Base-by-base conservation (phyloP, 768 basidiomycete genomes). In the Calocera viscosa region DNA sequence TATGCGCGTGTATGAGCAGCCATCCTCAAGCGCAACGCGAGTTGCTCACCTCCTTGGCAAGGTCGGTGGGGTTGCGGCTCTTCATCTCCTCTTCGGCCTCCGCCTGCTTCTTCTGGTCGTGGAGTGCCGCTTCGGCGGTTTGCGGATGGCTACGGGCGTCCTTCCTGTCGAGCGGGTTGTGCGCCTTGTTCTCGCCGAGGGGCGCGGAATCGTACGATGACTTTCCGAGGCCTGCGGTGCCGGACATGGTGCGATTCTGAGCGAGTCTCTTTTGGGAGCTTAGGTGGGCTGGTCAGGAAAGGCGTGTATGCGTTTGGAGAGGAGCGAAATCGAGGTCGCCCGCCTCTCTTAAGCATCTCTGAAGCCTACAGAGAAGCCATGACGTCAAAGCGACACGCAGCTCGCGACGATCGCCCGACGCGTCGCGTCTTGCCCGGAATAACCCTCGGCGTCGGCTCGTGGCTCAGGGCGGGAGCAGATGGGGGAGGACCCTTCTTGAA, bases 111-210 rank as follows among this genome's bases (percentile, higher is more conserved):
- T 5, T 60, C 5, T 60, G 30, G 14, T 60, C 53, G 26, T 28
- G 53, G 30, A 28, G 53, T 11, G 53, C 53, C 2, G 53, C 30
- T 3, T 60, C 26, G 8, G 22, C 53, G 14, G 53, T 60, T 5
- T 60, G 11, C 11, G 53, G 53, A 30, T 60, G 53, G 16, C 14
- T 60, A 11, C 22, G 53, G 30, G 24, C 53, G 53, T 60, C 53
- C 30, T 60, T 60, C 30, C 19, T 60, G 53, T 60, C 53, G 30
- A 60, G 53, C 26, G 53, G 53, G 53, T 60, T 60, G 53, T 60
- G 53, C 30, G 53, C 26, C 53, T 60, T 60, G 19, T 47, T 17
- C 43, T 47, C 43, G 19, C 43, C 19, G 2, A 32, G 2, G 11
- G 53, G 53, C 26, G 14, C 26, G 30, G 53, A 28, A 19, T 60